Conservation (phyloP, 179 eudicot genomes). For the Corrigiola litoralis region DNA sequence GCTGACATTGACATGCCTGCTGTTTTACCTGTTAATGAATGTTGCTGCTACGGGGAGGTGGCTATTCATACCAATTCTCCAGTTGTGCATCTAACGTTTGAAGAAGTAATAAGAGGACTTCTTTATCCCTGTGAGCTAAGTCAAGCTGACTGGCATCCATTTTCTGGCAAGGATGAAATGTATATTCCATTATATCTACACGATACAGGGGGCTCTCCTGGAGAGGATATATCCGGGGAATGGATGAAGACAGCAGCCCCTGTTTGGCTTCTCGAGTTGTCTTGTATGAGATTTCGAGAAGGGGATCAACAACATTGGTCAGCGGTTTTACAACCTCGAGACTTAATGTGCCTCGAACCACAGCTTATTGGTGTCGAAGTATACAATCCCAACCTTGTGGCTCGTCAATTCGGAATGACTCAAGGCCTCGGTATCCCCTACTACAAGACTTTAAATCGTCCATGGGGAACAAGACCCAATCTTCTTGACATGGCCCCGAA, state of each 20-base stretch:
- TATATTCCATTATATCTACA: constrained; percentile 13
- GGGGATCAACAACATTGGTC: constrained; percentile 16
- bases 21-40: constrained; percentile 17
- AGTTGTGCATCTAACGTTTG: constrained; percentile 18
- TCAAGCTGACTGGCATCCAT: constrained; percentile 23
- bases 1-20: constrained; percentile 15
- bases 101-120: constrained; percentile 24
- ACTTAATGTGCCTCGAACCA: constrained; percentile 22
- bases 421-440: constrained; percentile 25
- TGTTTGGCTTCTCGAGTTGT: constrained; percentile 16
- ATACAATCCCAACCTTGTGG: constrained; percentile 25
- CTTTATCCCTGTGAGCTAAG: constrained; percentile 11
- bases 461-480: constrained; percentile 26
- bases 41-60: constrained; percentile 25
- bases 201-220: constrained; percentile 1
- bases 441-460: constrained; percentile 24
- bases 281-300: constrained; percentile 12
- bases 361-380: constrained; percentile 23
- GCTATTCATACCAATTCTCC: constrained; percentile 20
- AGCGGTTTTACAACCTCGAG: constrained; percentile 20
- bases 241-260: constrained; percentile 26
- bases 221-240: constrained; percentile 15
- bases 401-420: constrained; percentile 27
- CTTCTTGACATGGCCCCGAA: constrained; percentile 15
- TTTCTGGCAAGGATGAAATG: constrained; percentile 10